phyloP scores from a whole-genome alignment of 1,284 basidiomycete genomes.

The Ustilago cynodontis region DNA sequence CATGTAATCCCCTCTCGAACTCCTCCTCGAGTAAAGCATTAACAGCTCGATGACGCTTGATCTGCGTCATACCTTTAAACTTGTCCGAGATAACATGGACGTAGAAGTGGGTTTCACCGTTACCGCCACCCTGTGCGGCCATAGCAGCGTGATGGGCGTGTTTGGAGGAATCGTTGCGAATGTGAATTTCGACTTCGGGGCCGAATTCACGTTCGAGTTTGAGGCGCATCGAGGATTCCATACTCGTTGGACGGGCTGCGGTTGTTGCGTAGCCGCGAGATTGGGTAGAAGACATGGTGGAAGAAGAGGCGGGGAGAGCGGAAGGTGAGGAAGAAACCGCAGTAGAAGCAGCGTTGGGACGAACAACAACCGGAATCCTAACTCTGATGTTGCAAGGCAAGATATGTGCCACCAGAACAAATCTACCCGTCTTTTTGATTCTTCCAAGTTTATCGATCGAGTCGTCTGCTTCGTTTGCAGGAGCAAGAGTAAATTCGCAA shows the following conservation, averaged over 20 bases:
- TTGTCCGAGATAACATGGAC: slow-evolving; percentile 65
- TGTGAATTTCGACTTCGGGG: slow-evolving; percentile 46
- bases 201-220: slow-evolving; percentile 53
- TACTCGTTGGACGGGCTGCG: slow-evolving; percentile 16
- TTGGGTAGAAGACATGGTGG: slow-evolving; percentile 1
- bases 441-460: slow-evolving; percentile 37
- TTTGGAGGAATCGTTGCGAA: slow-evolving; percentile 64
- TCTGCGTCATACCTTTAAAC: slow-evolving; percentile 64
- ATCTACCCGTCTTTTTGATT: slow-evolving; percentile 46
- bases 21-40: slow-evolving; percentile 60
- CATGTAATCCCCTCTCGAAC: slow-evolving; percentile 65
- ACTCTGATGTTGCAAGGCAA: slow-evolving; percentile 36
- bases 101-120: slow-evolving; percentile 68
- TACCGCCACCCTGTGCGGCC: slow-evolving; percentile 67
- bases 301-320: not conserved
- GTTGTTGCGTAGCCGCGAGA: slow-evolving; percentile 36
- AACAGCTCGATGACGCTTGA: slow-evolving; percentile 65
- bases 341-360: slow-evolving; percentile 22
- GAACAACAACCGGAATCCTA: slow-evolving; percentile 32
- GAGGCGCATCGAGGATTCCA: slow-evolving; percentile 56
- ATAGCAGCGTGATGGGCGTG: slow-evolving; percentile 70
- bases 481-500: slow-evolving; percentile 34
- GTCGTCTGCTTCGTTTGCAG: slow-evolving; percentile 15
- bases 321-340: not conserved
- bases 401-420: slow-evolving; percentile 34